Conservation (phyloP, 805 yeast genomes). For the Saccharomyces mikatae region DNA sequence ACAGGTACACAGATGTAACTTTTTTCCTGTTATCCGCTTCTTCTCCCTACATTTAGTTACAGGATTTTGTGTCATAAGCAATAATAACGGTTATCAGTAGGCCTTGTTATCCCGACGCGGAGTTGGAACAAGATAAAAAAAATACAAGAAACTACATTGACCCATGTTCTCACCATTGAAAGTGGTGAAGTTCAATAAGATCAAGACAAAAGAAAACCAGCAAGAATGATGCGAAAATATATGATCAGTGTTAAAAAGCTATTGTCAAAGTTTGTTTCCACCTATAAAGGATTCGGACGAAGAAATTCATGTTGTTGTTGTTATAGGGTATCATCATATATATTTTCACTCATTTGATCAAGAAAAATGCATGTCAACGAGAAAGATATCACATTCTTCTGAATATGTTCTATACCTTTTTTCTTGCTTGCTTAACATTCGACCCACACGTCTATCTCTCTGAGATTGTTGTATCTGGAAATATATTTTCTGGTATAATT, state of each 20-base stretch:
- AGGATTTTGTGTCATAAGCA: background rate
- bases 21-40: background rate
- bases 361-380: background rate
- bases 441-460: background rate
- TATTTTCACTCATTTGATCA: background rate
- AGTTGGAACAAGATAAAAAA: background rate
- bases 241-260: constrained; percentile 66
- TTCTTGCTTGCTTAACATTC: background rate
- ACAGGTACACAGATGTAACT: background rate
- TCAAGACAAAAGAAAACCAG: background rate
- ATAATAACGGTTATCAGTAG: background rate
- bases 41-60: background rate
- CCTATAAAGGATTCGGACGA: constrained; percentile 60
- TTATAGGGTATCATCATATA: constrained; percentile 35
- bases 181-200: background rate
- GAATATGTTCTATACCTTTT: background rate
- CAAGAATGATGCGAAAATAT: constrained; percentile 1
- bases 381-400: background rate
- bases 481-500: too few species aligned
- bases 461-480: background rate
- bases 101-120: background rate
- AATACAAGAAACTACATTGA: too few species aligned
- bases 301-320: constrained; percentile 56
- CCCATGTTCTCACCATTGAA: too few species aligned
- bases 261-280: constrained; percentile 43